phyloP scores from a whole-genome alignment of 164 flowering plant species.

The Hamamelis virginiana region DNA sequence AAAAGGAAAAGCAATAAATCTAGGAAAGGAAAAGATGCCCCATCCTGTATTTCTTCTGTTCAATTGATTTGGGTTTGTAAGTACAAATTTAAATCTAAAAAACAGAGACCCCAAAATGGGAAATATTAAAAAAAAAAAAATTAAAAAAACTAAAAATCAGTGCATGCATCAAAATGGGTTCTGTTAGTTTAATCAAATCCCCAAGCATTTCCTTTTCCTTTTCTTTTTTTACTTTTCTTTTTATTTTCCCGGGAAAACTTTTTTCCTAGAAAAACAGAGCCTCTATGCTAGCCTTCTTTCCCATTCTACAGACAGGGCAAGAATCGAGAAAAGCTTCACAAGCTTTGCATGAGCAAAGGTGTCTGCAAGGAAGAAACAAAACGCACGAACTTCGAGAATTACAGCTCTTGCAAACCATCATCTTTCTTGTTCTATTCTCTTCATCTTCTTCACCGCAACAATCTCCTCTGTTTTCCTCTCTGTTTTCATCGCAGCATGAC shows the following conservation, averaged over 20 bases:
- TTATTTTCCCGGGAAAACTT: conserved; percentile 3
- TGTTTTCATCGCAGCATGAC: conserved; percentile 48
- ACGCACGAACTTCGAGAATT: conserved; percentile 42
- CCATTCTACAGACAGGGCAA: conserved; percentile 68
- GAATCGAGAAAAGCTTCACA: conserved; percentile 54
- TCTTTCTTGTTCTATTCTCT: conserved; percentile 11
- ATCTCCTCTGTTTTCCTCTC: conserved; percentile 7
- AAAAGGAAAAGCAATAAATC: conserved; percentile 6
- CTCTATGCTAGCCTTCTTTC: conserved; percentile 46
- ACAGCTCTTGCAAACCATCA: conserved; percentile 54
- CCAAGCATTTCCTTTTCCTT: no score
- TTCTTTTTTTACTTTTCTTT: not conserved
- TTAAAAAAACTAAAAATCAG: not conserved
- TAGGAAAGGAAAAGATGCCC: conserved; percentile 24
- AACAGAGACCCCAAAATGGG: conserved; percentile 4
- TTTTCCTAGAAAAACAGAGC: conserved; percentile 33
- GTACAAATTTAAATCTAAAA: conserved; percentile 13
- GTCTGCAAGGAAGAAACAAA: conserved; percentile 75
- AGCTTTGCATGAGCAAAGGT: conserved; percentile 59
- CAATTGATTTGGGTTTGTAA: conserved; percentile 20
- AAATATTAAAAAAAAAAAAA: not conserved
- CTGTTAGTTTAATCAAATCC: no score
- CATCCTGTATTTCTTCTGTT: conserved; percentile 17
- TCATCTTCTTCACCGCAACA: not conserved
- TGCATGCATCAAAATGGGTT: not conserved